Evolutionary conservation across 331 rosid genomes (phyloP).

Genomic region (Telfairia occidentalis): DNA sequence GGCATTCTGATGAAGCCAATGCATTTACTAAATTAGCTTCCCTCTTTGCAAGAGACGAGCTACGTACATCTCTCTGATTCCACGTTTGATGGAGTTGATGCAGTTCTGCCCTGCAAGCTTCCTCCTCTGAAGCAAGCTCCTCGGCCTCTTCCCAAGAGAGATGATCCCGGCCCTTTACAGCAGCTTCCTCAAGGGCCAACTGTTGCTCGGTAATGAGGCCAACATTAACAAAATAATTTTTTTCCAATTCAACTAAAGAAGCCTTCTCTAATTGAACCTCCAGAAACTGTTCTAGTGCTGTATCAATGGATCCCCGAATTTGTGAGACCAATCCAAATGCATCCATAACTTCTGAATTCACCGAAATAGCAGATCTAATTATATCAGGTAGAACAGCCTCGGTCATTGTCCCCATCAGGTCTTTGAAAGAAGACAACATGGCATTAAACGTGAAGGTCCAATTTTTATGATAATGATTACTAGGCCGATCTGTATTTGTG

Average conservation of each 20-base stretch:
- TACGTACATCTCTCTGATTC: constrained; percentile 74
- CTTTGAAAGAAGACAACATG: constrained; percentile 52
- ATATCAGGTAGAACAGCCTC: constrained; percentile 71
- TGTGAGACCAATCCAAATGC: constrained; percentile 84
- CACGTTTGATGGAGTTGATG: constrained; percentile 82
- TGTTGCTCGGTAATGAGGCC: constrained; percentile 84
- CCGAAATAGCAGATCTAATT: constrained; percentile 67
- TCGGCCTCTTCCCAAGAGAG: constrained; percentile 99
- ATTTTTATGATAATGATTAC: constrained; percentile 42
- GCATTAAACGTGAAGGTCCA: constrained; percentile 68
- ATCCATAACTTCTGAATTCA: constrained; percentile 86
- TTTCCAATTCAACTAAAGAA: constrained; percentile 73
- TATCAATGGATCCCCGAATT: constrained; percentile 77
- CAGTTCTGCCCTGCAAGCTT: constrained; percentile 85
- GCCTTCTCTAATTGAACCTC: constrained; percentile 74
- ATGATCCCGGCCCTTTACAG: constrained; percentile 82
- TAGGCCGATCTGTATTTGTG: constrained; percentile 25
- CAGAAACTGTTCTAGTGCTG: constrained; percentile 68
- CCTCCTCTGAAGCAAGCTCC: constrained; percentile 95
- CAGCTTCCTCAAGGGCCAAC: constrained; percentile 91
- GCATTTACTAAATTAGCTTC: constrained; percentile 75
- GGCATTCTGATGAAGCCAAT: constrained; percentile 48
- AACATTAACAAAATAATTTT: constrained; percentile 73
- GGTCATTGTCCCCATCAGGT: constrained; percentile 59
- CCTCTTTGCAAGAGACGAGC: constrained; percentile 61